phyloP scores from a whole-genome alignment of 78 protist genomes.

The Chrysochromulina tobinii region DNA sequence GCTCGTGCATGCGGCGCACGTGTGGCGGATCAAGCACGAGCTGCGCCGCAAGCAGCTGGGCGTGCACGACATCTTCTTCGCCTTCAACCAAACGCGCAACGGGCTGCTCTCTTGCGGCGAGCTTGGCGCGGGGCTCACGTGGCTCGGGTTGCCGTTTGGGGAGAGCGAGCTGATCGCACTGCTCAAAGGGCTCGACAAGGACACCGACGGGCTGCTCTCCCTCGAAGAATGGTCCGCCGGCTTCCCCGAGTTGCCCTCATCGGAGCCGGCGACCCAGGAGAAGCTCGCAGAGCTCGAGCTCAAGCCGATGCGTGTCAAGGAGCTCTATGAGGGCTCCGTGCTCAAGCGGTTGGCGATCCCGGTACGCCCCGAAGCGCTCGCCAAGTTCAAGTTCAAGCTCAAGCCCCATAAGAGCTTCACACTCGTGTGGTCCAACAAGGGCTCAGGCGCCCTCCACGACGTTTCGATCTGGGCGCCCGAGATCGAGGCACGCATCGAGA shows the following conservation, averaged over 20 bases:
- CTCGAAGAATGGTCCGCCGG: background rate
- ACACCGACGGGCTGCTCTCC: background rate
- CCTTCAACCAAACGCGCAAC: background rate
- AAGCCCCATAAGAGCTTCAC: background rate
- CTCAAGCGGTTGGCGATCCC: background rate
- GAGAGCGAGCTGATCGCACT: background rate
- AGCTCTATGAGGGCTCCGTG: background rate
- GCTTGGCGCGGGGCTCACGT: background rate
- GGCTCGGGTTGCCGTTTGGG: background rate
- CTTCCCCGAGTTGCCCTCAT: background rate
- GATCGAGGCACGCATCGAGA: background rate
- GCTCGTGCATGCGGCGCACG: background rate
- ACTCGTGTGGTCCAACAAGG: background rate
- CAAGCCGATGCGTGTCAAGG: background rate
- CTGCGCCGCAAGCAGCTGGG: background rate
- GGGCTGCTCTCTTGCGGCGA: background rate
- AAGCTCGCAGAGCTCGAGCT: background rate
- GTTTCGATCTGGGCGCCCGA: background rate
- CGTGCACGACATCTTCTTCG: background rate
- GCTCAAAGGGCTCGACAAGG: background rate
- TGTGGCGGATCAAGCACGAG: background rate
- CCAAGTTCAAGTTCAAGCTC: slow-evolving; percentile 25
- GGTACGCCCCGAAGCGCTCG: background rate
- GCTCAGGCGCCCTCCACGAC: background rate
- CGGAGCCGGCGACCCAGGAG: slow-evolving; percentile 12